Evolutionary conservation across 129 eudicot genomes (phyloP).

Genomic region (carrot (Daucus carota)): DH1_v3.0 NC_030387.2:878501-879000

Average conservation of each 20-base stretch:
- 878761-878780: neutral
- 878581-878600: neutral
- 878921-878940: conserved; percentile 98
- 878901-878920: conserved; percentile 72
- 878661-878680: neutral
- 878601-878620: neutral
- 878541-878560: neutral
- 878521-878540: neutral
- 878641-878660: neutral
- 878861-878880: neutral
- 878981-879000: conserved; percentile 99
- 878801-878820: neutral
- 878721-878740: neutral
- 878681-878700: neutral
- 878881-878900: neutral
- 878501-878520: neutral
- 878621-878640: neutral
- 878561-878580: neutral
- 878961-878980: conserved; percentile 95
- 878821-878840: neutral
- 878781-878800: neutral
- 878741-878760: neutral
- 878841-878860: too few species aligned
- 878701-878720: neutral
- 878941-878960: conserved; percentile 99